Evolutionary conservation across 176 grass and related monocot species (phyloP), one percentile per base, ranked within the genome.

Genomic region (Oryza coarctata): DNA sequence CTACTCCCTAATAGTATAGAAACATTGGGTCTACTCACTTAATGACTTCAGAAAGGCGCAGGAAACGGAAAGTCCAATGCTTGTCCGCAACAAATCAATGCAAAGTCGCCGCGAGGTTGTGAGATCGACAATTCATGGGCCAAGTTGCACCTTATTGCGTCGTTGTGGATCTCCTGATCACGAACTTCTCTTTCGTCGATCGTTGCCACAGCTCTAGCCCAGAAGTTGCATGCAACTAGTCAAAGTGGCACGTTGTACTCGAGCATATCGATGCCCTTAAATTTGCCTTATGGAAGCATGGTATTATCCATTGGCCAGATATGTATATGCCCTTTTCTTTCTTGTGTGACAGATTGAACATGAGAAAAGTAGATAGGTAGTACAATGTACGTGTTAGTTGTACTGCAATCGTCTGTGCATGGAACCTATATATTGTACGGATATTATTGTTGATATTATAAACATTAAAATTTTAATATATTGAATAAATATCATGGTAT

Each of bases 41-140:
- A n/a, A n/a, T n/a, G n/a, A n/a, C n/a, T n/a, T n/a, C n/a, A n/a
- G n/a, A n/a, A n/a, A n/a, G n/a, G n/a, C n/a, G n/a, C n/a, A n/a
- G 23, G 22, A 77, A 83, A 33, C 12, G 69, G 63, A 73, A 89
- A 82, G 79, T 90, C 88, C 83, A 83, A 33, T 5, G 47, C 28
- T 86, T 83, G 79, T 79, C 88, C 68, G 80, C 78, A 77, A 35
- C 83, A 68, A 32, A 90, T 39, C 27, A 67, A 65, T 73, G 74
- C 41, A 38, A 65, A 78, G 88, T 90, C 87, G 25, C 70, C 38
- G 50, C 17, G 82, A 52, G 70, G 68, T 74, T 27, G 74, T 83
- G 88, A 83, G 86, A 86, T 86, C 74, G 83, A 90, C 83, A 83
- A 86, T 83, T 61, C 83, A n/a, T 78, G 68, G 20, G 52, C 41